Percentiles rank a stretch among this genome's conserved stretches.
Evolutionary conservation across 2,329 filamentous ascomycete genomes (phyloP).

Genomic region (Cucurbitaria berberidis): DNA sequence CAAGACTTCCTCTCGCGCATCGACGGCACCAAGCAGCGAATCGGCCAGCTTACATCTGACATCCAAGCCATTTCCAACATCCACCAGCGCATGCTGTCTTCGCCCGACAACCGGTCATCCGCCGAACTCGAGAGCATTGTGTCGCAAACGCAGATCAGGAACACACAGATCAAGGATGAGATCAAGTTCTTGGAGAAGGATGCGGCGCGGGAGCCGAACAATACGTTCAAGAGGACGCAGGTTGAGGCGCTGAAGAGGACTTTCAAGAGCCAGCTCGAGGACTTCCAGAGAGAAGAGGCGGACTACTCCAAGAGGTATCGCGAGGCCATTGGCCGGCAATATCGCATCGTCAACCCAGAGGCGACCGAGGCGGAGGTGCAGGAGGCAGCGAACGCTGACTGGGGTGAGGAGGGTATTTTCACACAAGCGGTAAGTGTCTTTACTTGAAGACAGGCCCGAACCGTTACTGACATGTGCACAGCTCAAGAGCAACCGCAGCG

Average conservation of each 20-base stretch:
- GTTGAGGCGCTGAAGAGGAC: constrained; percentile 72
- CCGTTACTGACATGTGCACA: constrained; percentile 43
- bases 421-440: constrained; percentile 72
- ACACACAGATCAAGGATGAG: constrained; percentile 77
- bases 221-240: constrained; percentile 72
- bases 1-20: constrained; percentile 73
- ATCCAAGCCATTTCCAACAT: constrained; percentile 71
- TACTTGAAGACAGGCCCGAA: background rate
- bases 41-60: constrained; percentile 69
- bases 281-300: constrained; percentile 74
- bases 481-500: constrained; percentile 76
- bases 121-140: constrained; percentile 70
- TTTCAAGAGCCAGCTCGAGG: constrained; percentile 74
- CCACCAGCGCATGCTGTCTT: constrained; percentile 74
- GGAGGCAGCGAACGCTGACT: constrained; percentile 72
- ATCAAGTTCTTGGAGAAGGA: constrained; percentile 78
- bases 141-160: constrained; percentile 72
- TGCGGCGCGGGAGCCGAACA: constrained; percentile 67
- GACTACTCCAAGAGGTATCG: constrained; percentile 74
- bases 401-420: constrained; percentile 81
- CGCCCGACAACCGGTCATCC: constrained; percentile 62
- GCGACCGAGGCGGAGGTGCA: constrained; percentile 75
- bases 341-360: constrained; percentile 80
- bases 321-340: constrained; percentile 80
- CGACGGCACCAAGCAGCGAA: constrained; percentile 69